Percentiles rank a stretch among this genome's conserved stretches.
These are phyloP conservation scores for Limonium bicolor DNA, from an alignment of 148 eudicot genomes.

Conservation along the genomic window DNA sequence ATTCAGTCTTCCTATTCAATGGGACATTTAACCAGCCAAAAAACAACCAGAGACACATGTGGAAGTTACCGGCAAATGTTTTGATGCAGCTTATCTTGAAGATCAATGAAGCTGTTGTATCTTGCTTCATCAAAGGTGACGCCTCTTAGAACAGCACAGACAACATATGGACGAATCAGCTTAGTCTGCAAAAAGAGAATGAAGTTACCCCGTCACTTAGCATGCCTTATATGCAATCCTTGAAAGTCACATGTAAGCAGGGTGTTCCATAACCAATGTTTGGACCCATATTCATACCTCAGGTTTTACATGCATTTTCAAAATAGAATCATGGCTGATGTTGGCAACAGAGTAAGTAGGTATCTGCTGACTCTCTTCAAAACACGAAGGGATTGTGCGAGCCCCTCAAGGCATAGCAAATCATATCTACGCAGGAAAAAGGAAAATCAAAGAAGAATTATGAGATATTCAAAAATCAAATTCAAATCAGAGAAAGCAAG, in stretches of 20 bases:
- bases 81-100: slow-evolving; percentile 94
- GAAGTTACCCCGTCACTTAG: slow-evolving; percentile 1
- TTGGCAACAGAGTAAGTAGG: slow-evolving; percentile 41
- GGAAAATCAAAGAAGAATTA: background rate
- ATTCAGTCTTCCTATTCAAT: too few relatives aligned
- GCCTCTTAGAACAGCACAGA: slow-evolving; percentile 94
- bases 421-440: slow-evolving; percentile 45
- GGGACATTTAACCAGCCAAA: background rate
- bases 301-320: slow-evolving; percentile 79
- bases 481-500: background rate
- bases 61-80: slow-evolving; percentile 79
- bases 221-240: background rate
- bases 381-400: slow-evolving; percentile 65
- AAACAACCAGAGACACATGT: background rate
- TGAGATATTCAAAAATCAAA: background rate
- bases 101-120: slow-evolving; percentile 97
- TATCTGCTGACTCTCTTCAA: slow-evolving; percentile 50
- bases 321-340: slow-evolving; percentile 31
- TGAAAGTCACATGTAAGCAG: background rate
- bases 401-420: slow-evolving; percentile 94
- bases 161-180: slow-evolving; percentile 67
- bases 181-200: slow-evolving; percentile 39
- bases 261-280: too few relatives aligned
- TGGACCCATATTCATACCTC: slow-evolving; percentile 33
- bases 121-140: slow-evolving; percentile 68